phyloP scores from a whole-genome alignment of 495 filamentous ascomycete species.

The Parathielavia appendiculata region DNA sequence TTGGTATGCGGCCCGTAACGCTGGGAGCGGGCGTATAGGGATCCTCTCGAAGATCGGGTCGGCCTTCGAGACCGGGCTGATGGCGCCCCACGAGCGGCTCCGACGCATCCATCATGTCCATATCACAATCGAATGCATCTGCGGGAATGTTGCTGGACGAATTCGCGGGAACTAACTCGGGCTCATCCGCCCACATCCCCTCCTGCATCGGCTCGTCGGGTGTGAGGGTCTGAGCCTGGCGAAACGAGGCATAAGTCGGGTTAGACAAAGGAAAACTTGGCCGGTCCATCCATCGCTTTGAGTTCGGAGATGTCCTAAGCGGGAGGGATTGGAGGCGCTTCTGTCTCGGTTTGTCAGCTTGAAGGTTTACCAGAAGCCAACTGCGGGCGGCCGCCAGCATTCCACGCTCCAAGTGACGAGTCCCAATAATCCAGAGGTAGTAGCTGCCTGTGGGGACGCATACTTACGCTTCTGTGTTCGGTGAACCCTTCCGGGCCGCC shows the following conservation, averaged over 20 bases:
- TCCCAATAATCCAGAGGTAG: background rate
- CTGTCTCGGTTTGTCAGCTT: conserved; percentile 25
- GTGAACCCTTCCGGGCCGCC: conserved; percentile 39
- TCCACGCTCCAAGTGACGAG: background rate
- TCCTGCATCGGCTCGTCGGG: conserved; percentile 29
- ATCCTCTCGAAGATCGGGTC: conserved; percentile 32
- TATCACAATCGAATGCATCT: conserved; percentile 45
- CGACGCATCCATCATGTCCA: conserved; percentile 45
- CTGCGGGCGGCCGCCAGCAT: background rate
- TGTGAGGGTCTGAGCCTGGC: conserved; percentile 31
- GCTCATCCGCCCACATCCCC: conserved; percentile 28
- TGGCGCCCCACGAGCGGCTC: conserved; percentile 22
- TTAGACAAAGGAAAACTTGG: conserved; percentile 28
- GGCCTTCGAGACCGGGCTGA: conserved; percentile 6
- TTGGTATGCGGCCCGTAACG: conserved; percentile 45
- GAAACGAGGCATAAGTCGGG: conserved; percentile 17
- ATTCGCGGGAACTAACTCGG: conserved; percentile 17
- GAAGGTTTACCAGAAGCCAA: background rate
- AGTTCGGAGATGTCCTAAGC: conserved; percentile 37
- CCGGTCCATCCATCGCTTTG: conserved; percentile 37
- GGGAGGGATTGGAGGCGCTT: conserved; percentile 47
- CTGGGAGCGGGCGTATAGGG: conserved; percentile 24
- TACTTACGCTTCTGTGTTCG: conserved; percentile 46
- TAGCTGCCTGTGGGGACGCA: background rate
- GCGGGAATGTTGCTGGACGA: conserved; percentile 20